Conservation (phyloP, 805 yeast genomes). For the Candida corydali region DNA sequence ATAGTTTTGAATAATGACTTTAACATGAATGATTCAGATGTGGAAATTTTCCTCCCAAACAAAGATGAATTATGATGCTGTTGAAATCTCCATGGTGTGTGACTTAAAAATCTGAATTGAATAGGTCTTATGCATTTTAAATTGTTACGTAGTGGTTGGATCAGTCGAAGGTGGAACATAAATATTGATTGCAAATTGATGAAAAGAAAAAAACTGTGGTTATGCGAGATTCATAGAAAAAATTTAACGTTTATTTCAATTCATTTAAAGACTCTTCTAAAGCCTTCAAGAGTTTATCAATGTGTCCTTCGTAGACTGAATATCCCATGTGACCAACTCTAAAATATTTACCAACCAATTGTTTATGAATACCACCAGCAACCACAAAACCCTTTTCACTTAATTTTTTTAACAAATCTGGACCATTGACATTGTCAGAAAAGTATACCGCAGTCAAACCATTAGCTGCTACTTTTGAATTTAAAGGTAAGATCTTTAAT, state of each 20-base stretch:
- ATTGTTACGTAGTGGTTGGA: background rate
- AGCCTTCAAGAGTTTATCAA: conserved; percentile 30
- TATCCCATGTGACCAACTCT: conserved; percentile 97
- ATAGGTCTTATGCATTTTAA: conserved; percentile 2
- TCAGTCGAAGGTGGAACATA: conserved; percentile 6
- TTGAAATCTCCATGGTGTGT: background rate
- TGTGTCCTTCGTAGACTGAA: conserved; percentile 45
- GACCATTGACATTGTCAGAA: conserved; percentile 70
- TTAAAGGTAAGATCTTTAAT: conserved; percentile 62
- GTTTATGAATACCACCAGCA: conserved; percentile 89
- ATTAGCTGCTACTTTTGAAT: conserved; percentile 65
- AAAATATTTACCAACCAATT: conserved; percentile 75
- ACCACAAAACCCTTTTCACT: conserved; percentile 65
- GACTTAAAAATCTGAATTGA: background rate
- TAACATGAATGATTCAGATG: conserved; percentile 53
- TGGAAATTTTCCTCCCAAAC: conserved; percentile 23
- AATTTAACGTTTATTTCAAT: conserved; percentile 11
- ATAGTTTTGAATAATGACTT: conserved; percentile 62
- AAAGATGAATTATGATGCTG: background rate
- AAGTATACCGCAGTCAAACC: conserved; percentile 83
- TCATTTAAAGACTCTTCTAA: conserved; percentile 28
- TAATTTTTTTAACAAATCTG: conserved; percentile 56
- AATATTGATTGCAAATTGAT: conserved; percentile 4
- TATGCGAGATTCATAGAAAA: background rate
- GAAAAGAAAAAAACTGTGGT: conserved; percentile 6